These are phyloP conservation scores for Austroboletus novae-zelandiae DNA, from an alignment of 1,284 basidiomycete genomes.

Conservation along the genomic window DNA sequence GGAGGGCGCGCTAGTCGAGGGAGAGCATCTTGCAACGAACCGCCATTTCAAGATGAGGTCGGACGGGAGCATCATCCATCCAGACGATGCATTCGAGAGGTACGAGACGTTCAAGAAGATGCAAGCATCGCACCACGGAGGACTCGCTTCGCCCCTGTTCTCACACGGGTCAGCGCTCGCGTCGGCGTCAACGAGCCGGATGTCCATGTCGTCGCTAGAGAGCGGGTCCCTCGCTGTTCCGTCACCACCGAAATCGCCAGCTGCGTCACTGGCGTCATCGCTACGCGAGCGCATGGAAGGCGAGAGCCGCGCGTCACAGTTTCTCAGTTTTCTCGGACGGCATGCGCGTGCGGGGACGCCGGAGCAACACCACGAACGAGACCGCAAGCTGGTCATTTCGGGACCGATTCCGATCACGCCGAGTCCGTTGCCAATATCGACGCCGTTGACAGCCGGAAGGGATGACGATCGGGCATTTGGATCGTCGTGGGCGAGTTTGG, in stretches of 20 bases:
- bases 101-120: constrained; percentile 77
- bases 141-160: constrained; percentile 25
- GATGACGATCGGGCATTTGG: constrained; percentile 62
- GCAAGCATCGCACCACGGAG: constrained; percentile 31
- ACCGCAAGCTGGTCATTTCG: constrained; percentile 51
- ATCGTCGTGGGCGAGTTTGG: constrained; percentile 86
- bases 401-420: constrained; percentile 58
- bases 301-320: constrained; percentile 37
- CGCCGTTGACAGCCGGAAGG: not conserved
- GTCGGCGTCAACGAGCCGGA: constrained; percentile 33
- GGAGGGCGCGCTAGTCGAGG: not conserved
- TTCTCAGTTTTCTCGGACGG: constrained; percentile 59
- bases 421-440: constrained; percentile 1
- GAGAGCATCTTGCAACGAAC: not conserved
- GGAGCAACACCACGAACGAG: constrained; percentile 36
- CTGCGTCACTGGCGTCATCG: constrained; percentile 26
- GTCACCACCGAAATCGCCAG: constrained; percentile 37
- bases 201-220: constrained; percentile 62
- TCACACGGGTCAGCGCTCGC: constrained; percentile 17
- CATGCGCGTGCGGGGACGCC: constrained; percentile 32
- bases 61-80: constrained; percentile 19
- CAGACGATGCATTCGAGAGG: constrained; percentile 89
- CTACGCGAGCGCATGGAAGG: constrained; percentile 16
- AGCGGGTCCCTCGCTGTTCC: constrained; percentile 46
- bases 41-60: constrained; percentile 8